Percentiles rank a stretch among this genome's conserved stretches.
Evolutionary conservation across 768 basidiomycete species (phyloP).

Genomic region (Naganishia friedmannii): DNA sequence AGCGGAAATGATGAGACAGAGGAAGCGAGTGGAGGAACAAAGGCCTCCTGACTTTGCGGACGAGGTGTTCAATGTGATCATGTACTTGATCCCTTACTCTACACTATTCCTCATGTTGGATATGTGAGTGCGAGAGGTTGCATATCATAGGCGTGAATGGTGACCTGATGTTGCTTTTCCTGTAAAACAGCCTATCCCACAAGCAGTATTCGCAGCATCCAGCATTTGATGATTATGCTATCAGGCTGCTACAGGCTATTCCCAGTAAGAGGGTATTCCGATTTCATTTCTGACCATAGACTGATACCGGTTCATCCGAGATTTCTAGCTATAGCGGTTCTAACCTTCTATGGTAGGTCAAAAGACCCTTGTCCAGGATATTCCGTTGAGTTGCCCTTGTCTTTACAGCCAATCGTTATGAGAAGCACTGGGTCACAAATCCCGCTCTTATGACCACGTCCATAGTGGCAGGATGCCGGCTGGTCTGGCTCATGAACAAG

Average conservation of each 20-base stretch:
- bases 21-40: background rate
- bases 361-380: background rate
- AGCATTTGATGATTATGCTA: conserved; percentile 28
- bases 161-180: background rate
- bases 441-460: conserved; percentile 40
- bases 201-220: conserved; percentile 46
- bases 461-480: conserved; percentile 39
- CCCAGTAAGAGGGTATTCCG: conserved; percentile 40
- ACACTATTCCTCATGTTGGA: conserved; percentile 48
- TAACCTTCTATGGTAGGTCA: conserved; percentile 45
- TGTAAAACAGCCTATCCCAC: conserved; percentile 39
- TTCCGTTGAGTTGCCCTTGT: conserved; percentile 26
- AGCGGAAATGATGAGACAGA: conserved; percentile 12
- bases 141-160: background rate
- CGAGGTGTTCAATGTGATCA: conserved; percentile 45
- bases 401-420: conserved; percentile 40
- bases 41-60: conserved; percentile 37
- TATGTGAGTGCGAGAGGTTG: conserved; percentile 39
- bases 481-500: conserved; percentile 50
- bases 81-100: conserved; percentile 46
- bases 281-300: background rate
- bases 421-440: conserved; percentile 38
- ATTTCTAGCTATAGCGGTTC: conserved; percentile 38
- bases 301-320: background rate
- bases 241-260: conserved; percentile 41